A percentile compares a stretch with the other conserved stretches of the same genome.
Conservation (phyloP, 441 rosid species). For the Corymbia calophylla region DNA sequence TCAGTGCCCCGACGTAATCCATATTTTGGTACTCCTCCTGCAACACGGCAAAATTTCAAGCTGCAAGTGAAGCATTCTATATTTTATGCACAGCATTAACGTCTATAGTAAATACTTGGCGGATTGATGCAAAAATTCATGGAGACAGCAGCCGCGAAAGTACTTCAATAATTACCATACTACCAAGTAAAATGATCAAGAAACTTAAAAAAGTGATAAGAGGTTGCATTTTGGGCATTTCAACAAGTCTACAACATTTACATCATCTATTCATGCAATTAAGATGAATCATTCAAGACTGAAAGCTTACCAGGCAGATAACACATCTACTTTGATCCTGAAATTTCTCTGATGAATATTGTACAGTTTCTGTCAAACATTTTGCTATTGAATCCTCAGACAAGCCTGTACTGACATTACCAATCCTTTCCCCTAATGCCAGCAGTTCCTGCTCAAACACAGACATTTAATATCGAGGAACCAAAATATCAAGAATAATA, state of each 20-base stretch:
- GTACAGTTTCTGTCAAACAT: constrained; percentile 43
- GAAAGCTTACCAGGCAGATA: constrained; percentile 73
- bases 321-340: constrained; percentile 56
- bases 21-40: constrained; percentile 74
- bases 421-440: constrained; percentile 89
- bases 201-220: not conserved
- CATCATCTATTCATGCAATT: not conserved
- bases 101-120: not conserved
- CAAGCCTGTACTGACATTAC: constrained; percentile 75
- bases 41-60: not conserved
- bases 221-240: not conserved
- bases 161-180: not conserved
- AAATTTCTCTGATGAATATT: constrained; percentile 25
- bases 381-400: constrained; percentile 47
- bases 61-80: not conserved
- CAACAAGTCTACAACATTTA: not conserved
- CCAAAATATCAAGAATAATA: not conserved
- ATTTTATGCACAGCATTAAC: not conserved
- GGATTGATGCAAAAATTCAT: not conserved
- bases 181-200: not conserved
- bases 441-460: constrained; percentile 58
- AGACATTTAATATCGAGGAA: not conserved
- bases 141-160: not conserved
- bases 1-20: constrained; percentile 52
- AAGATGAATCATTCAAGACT: not conserved